These are phyloP conservation scores for Saccharomyces hybrid DNA, from an alignment of 1,139 yeast genomes.

Conservation along the genomic window DNA sequence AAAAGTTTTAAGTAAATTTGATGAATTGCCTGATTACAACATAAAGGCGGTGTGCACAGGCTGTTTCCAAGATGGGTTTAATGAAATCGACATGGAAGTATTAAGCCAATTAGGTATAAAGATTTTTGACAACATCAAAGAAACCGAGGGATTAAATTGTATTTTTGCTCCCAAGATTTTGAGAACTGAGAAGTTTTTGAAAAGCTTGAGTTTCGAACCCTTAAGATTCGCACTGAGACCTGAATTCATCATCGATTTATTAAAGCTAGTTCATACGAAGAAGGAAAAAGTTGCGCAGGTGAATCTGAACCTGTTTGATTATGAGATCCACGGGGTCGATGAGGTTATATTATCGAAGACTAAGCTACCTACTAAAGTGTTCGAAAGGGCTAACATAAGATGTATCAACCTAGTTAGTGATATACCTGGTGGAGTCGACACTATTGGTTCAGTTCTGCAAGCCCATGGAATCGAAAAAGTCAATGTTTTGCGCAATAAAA, in stretches of 20 bases:
- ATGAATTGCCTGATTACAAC: constrained; percentile 26
- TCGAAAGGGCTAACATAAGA: constrained; percentile 34
- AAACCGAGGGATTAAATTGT: constrained; percentile 36
- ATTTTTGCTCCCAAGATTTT: constrained; percentile 70
- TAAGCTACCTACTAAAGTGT: constrained; percentile 28
- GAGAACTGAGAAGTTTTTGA: constrained; percentile 79
- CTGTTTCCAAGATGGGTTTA: constrained; percentile 42
- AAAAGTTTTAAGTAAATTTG: constrained; percentile 10
- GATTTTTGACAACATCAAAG: constrained; percentile 36
- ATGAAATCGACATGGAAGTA: constrained; percentile 34
- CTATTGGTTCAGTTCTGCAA: constrained; percentile 52
- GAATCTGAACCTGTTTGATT: constrained; percentile 5
- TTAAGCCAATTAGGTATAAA: constrained; percentile 36
- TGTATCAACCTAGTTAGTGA: constrained; percentile 57
- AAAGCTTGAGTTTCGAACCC: constrained; percentile 30
- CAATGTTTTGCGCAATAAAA: constrained; percentile 29
- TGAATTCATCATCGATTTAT: constrained; percentile 28
- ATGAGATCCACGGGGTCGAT: constrained; percentile 32
- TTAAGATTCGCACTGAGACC: constrained; percentile 31
- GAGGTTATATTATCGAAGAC: constrained; percentile 28
- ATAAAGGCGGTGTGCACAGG: constrained; percentile 56
- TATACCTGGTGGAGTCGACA: constrained; percentile 60
- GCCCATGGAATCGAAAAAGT: constrained; percentile 56
- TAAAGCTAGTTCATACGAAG: constrained; percentile 27
- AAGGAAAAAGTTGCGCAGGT: constrained; percentile 1